Conservation (phyloP, 441 rosid genomes). For the Croton laevigatus region DNA sequence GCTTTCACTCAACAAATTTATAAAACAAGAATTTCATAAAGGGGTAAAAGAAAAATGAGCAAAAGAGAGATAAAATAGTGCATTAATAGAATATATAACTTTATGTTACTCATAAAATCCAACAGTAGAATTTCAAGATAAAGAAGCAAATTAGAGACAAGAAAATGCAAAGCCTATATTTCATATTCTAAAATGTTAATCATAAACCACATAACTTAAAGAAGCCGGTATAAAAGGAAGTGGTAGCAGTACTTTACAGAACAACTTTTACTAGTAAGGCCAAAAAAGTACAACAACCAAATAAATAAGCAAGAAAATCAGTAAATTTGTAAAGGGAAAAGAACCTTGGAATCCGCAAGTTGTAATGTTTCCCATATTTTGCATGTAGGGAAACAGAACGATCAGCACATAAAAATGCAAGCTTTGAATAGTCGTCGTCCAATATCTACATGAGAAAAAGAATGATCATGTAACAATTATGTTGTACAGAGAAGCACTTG, state of each 20-base stretch:
- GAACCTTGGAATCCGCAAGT: constrained; percentile 83
- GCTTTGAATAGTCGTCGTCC: constrained; percentile 84
- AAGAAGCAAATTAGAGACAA: background rate
- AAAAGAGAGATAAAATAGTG: background rate
- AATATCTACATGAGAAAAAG: constrained; percentile 47
- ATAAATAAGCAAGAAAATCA: background rate
- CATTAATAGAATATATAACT: background rate
- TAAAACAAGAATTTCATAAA: background rate
- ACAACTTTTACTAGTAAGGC: too few species aligned
- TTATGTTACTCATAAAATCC: constrained; percentile 1
- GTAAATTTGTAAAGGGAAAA: constrained; percentile 8
- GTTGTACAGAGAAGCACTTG: background rate
- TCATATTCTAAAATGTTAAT: background rate
- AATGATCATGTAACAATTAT: constrained; percentile 7
- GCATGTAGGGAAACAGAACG: constrained; percentile 87
- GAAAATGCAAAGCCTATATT: background rate
- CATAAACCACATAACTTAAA: background rate
- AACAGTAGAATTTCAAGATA: background rate
- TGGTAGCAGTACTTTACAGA: background rate
- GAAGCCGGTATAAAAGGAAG: background rate
- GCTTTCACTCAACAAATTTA: background rate
- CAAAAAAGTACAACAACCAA: too few species aligned
- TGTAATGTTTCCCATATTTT: constrained; percentile 83
- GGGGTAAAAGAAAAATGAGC: background rate
- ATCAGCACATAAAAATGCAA: constrained; percentile 88